phyloP scores from a whole-genome alignment of 345 rosid species.

The Physaria fendleri region DNA sequence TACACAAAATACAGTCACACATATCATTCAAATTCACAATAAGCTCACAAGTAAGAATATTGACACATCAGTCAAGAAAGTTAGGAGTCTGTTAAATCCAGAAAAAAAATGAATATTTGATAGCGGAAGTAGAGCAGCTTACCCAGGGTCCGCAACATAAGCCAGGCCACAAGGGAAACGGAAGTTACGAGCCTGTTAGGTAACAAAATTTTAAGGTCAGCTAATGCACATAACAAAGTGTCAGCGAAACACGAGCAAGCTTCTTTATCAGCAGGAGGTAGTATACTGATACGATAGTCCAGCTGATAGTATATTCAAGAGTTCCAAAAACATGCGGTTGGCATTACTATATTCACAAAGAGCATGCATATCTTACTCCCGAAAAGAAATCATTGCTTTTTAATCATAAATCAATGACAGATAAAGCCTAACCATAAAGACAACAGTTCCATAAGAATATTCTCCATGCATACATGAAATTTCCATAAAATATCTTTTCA shows the following conservation, averaged over 20 bases:
- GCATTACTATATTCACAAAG: not conserved
- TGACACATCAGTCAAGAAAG: not conserved
- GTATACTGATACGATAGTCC: not conserved
- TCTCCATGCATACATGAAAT: not conserved
- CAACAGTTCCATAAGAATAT: constrained; percentile 4
- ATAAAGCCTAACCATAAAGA: constrained; percentile 7
- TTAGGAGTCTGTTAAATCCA: not conserved
- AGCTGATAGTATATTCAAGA: not conserved
- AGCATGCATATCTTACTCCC: not conserved
- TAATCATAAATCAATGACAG: not conserved
- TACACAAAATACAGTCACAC: not conserved
- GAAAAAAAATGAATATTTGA: constrained; percentile 15
- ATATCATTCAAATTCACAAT: constrained; percentile 6
- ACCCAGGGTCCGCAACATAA: constrained; percentile 94
- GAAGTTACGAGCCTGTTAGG: constrained; percentile 87
- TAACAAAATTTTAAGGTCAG: constrained; percentile 13
- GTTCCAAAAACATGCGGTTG: not conserved
- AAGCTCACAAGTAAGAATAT: constrained; percentile 7
- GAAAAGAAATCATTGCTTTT: not conserved
- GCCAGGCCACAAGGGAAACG: constrained; percentile 83
- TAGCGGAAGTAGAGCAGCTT: constrained; percentile 25
- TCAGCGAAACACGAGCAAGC: not conserved
- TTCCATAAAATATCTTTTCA: not conserved
- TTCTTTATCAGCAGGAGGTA: not conserved
- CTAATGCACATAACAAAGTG: constrained; percentile 3